Evolutionary conservation across 305 asterid genomes (phyloP).

Genomic region (Fraxinus angustifolia): DNA sequence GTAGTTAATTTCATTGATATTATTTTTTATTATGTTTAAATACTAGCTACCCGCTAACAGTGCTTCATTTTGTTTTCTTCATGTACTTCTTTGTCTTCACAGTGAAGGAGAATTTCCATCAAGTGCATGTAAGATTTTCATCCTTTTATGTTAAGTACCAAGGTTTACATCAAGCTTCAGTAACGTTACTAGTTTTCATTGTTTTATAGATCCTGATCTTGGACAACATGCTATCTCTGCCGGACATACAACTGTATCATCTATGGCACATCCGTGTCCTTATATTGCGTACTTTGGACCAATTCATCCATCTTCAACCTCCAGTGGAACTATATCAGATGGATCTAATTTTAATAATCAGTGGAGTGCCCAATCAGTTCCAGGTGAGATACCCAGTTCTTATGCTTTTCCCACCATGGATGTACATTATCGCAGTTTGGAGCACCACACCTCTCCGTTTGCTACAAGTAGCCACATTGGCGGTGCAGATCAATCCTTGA

Average conservation of each 20-base stretch:
- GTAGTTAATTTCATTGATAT: background rate
- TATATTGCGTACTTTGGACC: slow-evolving; percentile 73
- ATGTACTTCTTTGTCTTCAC: slow-evolving; percentile 22
- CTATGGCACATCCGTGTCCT: slow-evolving; percentile 72
- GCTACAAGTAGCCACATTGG: slow-evolving; percentile 44
- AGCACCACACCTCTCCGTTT: slow-evolving; percentile 51
- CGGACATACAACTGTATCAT: slow-evolving; percentile 54
- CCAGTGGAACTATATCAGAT: slow-evolving; percentile 52
- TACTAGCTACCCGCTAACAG: slow-evolving; percentile 16
- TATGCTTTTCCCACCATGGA: slow-evolving; percentile 71
- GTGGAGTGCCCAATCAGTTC: slow-evolving; percentile 59
- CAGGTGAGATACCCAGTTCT: slow-evolving; percentile 54
- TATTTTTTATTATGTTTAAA: background rate
- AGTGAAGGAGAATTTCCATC: slow-evolving; percentile 73
- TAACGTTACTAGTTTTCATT: slow-evolving; percentile 27
- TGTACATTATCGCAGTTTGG: slow-evolving; percentile 61
- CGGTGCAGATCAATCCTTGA: slow-evolving; percentile 49
- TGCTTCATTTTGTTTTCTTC: slow-evolving; percentile 19
- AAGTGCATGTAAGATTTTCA: slow-evolving; percentile 55
- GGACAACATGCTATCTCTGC: slow-evolving; percentile 58
- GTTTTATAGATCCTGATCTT: slow-evolving; percentile 51
- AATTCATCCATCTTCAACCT: slow-evolving; percentile 60
- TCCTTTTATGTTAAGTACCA: slow-evolving; percentile 20
- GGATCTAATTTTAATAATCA: slow-evolving; percentile 58
- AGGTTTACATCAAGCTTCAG: slow-evolving; percentile 20